Conservation (phyloP, 768 basidiomycete genomes). For the Antrodiella citrinella region DNA sequence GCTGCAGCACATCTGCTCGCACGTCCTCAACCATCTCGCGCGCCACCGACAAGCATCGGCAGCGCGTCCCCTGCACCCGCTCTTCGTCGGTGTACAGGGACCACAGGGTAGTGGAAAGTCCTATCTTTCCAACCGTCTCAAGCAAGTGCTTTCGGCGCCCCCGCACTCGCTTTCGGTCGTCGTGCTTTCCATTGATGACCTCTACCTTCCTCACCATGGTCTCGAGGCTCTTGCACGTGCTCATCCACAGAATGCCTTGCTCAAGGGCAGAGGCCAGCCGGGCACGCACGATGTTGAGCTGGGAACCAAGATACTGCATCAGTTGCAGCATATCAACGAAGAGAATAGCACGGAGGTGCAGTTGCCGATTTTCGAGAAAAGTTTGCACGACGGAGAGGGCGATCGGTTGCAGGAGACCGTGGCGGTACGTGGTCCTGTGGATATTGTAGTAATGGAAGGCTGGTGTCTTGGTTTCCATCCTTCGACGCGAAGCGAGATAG, state of each 20-base stretch:
- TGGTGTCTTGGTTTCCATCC: conserved; percentile 92
- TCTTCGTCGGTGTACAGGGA: conserved; percentile 86
- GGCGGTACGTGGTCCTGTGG: conserved; percentile 43
- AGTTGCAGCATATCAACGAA: conserved; percentile 38
- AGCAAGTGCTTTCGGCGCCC: conserved; percentile 26
- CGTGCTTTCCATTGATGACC: conserved; percentile 73
- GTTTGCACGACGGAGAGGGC: conserved; percentile 69
- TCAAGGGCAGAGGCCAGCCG: conserved; percentile 83
- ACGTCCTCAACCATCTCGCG: conserved; percentile 30
- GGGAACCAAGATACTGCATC: conserved; percentile 42
- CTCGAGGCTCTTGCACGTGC: conserved; percentile 47
- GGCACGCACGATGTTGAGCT: conserved; percentile 84
- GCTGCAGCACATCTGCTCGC: conserved; percentile 29
- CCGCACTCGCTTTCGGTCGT: conserved; percentile 49
- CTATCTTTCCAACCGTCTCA: conserved; percentile 56
- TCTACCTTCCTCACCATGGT: conserved; percentile 70
- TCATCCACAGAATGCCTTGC: conserved; percentile 54
- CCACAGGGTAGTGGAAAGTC: conserved; percentile 95
- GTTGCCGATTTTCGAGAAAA: conserved; percentile 86
- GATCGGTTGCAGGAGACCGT: conserved; percentile 56
- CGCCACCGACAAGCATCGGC: conserved; percentile 18
- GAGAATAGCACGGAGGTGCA: conserved; percentile 24
- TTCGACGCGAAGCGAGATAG: conserved; percentile 40
- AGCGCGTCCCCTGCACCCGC: conserved; percentile 31
- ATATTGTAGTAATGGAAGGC: conserved; percentile 89